These are phyloP conservation scores for Salvia hispanica DNA, from an alignment of 257 asterid species.

Conservation along the genomic window DNA sequence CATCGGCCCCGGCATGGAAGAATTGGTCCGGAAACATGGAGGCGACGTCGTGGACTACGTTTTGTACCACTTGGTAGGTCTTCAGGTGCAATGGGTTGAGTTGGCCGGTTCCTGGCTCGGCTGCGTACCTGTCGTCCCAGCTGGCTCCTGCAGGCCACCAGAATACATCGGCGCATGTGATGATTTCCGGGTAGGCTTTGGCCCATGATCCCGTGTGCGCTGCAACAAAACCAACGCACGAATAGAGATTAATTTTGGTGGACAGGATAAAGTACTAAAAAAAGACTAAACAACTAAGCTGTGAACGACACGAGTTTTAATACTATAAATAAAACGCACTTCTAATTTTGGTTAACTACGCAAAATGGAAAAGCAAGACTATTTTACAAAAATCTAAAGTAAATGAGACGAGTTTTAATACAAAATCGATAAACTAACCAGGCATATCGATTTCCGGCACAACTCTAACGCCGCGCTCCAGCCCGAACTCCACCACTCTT, in stretches of 20 bases:
- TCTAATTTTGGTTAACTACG: too few relatives aligned
- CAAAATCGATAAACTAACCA: slow-evolving; percentile 43
- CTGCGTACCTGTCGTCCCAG: slow-evolving; percentile 68
- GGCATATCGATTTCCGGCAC: slow-evolving; percentile 98
- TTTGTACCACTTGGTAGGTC: slow-evolving; percentile 69
- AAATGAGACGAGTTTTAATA: too few relatives aligned
- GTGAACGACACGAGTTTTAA: too few relatives aligned
- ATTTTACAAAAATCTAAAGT: too few relatives aligned
- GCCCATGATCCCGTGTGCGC: slow-evolving; percentile 96
- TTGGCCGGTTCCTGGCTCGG: slow-evolving; percentile 92
- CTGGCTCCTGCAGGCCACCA: slow-evolving; percentile 82
- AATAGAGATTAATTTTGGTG: too few relatives aligned
- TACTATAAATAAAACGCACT: too few relatives aligned
- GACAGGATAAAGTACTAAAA: too few relatives aligned
- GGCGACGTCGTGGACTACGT: slow-evolving; percentile 53
- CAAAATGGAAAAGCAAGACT: too few relatives aligned
- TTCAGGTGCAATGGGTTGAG: slow-evolving; percentile 74
- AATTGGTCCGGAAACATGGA: slow-evolving; percentile 77
- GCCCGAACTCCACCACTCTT: slow-evolving; percentile 66
- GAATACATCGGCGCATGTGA: slow-evolving; percentile 74
- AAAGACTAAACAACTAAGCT: too few relatives aligned
- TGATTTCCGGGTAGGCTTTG: slow-evolving; percentile 81
- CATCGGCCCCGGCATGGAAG: slow-evolving; percentile 85
- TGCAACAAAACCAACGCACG: slow-evolving; percentile 37
- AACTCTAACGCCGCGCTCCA: slow-evolving; percentile 79